Conservation (phyloP, 176 grass and related monocot species). For the Saccharum spontaneum region DNA sequence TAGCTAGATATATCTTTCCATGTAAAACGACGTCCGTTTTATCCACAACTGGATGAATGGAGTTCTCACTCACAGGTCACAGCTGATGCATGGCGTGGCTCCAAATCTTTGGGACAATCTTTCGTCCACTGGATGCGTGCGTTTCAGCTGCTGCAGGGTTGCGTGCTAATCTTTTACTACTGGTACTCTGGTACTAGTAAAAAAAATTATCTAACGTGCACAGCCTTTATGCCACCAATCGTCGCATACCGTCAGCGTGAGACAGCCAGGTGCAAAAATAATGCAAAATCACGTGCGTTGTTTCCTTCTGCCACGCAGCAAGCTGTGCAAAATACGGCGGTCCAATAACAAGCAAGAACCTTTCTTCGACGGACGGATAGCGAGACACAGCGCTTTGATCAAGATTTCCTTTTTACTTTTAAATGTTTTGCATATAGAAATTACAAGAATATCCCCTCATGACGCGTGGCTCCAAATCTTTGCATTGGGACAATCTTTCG, state of each 20-base stretch:
- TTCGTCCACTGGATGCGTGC: background rate
- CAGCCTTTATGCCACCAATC: background rate
- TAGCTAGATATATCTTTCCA: no score
- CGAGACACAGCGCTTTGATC: background rate
- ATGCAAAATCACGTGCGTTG: background rate
- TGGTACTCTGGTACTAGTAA: background rate
- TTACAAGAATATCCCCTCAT: no score
- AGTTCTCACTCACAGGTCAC: no score
- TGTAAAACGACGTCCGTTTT: no score
- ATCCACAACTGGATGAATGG: no score
- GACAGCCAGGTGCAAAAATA: background rate
- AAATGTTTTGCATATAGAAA: no score
- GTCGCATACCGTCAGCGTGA: background rate
- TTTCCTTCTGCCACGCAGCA: background rate
- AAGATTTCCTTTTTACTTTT: background rate
- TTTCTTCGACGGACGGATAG: background rate
- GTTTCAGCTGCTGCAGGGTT: background rate
- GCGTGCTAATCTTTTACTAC: background rate
- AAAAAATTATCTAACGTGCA: background rate
- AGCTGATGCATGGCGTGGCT: background rate
- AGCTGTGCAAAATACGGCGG: slow-evolving; percentile 33
- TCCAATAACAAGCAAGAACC: background rate
- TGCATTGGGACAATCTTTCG: background rate
- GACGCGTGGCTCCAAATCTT: background rate
- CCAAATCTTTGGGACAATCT: background rate